Base-by-base conservation (phyloP, 2,329 filamentous ascomycete genomes). In the Paraphoma chrysanthemicola region DNA sequence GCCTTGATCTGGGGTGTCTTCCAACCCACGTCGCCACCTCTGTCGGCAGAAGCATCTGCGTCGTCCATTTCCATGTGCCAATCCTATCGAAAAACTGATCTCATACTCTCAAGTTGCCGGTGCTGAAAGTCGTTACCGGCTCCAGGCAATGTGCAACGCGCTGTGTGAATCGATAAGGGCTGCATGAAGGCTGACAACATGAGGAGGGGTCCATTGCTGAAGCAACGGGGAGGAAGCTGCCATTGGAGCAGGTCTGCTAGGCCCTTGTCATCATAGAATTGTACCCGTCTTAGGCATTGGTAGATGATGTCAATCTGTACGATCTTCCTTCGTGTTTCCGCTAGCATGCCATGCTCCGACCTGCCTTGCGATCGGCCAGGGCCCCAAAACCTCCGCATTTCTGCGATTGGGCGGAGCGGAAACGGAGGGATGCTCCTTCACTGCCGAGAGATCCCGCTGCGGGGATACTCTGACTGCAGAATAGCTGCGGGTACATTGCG, bases 391-490 rank as follows among this genome's bases (percentile, higher is more conserved):
- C 46, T 62, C 56, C 60, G 56, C 56, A 42, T 36, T 42, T 39
- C 30, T 41, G 53, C 47, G 31, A 64, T 66, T 66, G 59, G 59
- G 47, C 52, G 55, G 48, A 42, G 51, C 53, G 49, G 56, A 52
- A 57, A 59, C 51, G 62, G 64, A 64, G 49, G 51, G 43, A 36
- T 38, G 43, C 43, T 50, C 30, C 18, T 10, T 46, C 49, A 46
- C 52, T 56, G 58, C 57, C 57, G 57, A 67, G 64, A 62, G 48
- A 62, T 65, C 56, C 66, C 64, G 63, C 63, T 59, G 58, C 54
- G 58, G 64, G 52, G 44, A 46, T 11, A 16, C 3, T 42, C 11
- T 16, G n/a, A 42, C 16, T 16, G 39, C 16, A 42, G 14, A 36
- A 2, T 7, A 36, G 33, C 33, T 36, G 33, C 33, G 33, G 9